phyloP scores from a whole-genome alignment of 1,284 basidiomycete species.

The Serendipita sp. region DNA sequence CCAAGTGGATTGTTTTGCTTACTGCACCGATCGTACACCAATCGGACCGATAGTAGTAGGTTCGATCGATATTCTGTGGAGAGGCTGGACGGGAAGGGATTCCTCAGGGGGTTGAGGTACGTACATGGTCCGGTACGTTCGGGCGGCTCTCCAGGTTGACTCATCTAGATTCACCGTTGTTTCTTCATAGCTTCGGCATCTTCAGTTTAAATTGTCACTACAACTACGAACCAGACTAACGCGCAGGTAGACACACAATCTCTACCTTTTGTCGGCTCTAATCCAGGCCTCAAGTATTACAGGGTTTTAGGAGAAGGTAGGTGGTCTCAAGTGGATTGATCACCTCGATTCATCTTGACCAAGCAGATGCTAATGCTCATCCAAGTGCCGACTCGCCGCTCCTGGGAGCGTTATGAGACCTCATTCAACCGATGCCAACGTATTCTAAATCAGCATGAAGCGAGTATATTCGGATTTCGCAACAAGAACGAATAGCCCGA shows the following conservation, averaged over 20 bases:
- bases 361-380: background rate
- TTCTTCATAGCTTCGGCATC: conserved; percentile 59
- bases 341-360: conserved; percentile 19
- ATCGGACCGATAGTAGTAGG: too few species aligned
- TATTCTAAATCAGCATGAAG: too few species aligned
- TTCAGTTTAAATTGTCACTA: conserved; percentile 83
- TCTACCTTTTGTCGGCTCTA: conserved; percentile 65
- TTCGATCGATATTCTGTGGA: background rate
- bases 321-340: conserved; percentile 62
- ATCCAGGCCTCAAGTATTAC: conserved; percentile 52
- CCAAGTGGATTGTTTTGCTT: too few species aligned
- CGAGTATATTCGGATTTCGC: too few species aligned
- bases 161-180: conserved; percentile 4
- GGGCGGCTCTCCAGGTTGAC: background rate
- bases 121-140: conserved; percentile 66
- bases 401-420: too few species aligned
- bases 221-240: conserved; percentile 78
- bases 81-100: conserved; percentile 50
- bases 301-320: conserved; percentile 33
- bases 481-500: too few species aligned
- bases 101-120: conserved; percentile 70
- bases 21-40: too few species aligned
- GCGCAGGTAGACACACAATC: conserved; percentile 72
- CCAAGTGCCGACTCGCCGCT: too few species aligned
- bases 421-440: too few species aligned